Conservation (phyloP, 2,329 filamentous ascomycete genomes). For the Xylariomycetidae sp. region DNA sequence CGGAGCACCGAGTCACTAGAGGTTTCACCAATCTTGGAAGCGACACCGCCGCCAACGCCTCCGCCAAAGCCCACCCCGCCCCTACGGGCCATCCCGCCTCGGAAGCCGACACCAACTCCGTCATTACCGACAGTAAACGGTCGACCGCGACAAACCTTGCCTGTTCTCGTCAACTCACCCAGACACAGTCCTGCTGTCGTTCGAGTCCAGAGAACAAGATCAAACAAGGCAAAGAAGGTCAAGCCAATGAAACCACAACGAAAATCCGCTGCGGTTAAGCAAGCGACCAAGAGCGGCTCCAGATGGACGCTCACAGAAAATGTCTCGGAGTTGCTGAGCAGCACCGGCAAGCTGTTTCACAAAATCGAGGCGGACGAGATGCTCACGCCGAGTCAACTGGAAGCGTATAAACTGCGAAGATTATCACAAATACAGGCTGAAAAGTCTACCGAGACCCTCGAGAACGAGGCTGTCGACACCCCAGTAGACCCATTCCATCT, state of each 20-base stretch:
- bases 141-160: no score
- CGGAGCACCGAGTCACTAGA: no score
- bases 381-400: slow-evolving; percentile 46
- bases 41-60: slow-evolving; percentile 13
- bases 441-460: slow-evolving; percentile 24
- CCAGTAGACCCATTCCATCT: slow-evolving; percentile 45
- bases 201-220: slow-evolving; percentile 16
- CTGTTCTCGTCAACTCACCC: neutral
- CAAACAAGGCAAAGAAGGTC: slow-evolving; percentile 33
- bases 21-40: slow-evolving; percentile 5
- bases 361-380: slow-evolving; percentile 54
- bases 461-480: slow-evolving; percentile 31
- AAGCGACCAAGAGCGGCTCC: slow-evolving; percentile 26
- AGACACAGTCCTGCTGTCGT: neutral
- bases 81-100: slow-evolving; percentile 1
- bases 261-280: slow-evolving; percentile 19
- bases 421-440: slow-evolving; percentile 27
- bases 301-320: slow-evolving; percentile 52
- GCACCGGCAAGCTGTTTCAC: slow-evolving; percentile 47
- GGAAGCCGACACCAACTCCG: no score
- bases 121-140: neutral
- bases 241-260: slow-evolving; percentile 19
- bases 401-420: slow-evolving; percentile 37
- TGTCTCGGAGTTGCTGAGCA: slow-evolving; percentile 50
- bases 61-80: slow-evolving; percentile 10